Conservation (phyloP, 805 yeast species). For the Brettanomyces bruxellensis region DNA sequence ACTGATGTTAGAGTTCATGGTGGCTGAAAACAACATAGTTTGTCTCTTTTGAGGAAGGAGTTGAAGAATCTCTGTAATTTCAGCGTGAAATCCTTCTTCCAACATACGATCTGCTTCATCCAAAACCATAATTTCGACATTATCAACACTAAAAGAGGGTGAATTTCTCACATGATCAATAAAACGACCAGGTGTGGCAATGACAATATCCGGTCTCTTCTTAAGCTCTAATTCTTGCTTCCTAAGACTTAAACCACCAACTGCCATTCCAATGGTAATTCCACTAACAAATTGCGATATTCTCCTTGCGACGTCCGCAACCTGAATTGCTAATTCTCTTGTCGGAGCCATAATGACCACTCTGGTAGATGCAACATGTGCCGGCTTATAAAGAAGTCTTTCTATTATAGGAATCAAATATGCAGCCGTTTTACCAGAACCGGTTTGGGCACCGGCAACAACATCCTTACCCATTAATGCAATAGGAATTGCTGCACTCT, state of each 20-base stretch:
- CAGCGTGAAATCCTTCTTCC: conserved; percentile 97
- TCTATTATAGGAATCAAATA: conserved; percentile 94
- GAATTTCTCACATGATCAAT: conserved; percentile 96
- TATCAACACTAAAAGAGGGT: conserved; percentile 82
- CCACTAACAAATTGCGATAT: conserved; percentile 69
- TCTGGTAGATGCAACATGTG: conserved; percentile 77
- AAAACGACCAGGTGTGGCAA: conserved; percentile 98
- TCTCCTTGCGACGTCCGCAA: conserved; percentile 84
- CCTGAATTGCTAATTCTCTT: conserved; percentile 96
- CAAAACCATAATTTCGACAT: conserved; percentile 83
- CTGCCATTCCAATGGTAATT: conserved; percentile 86
- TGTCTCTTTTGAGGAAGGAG: conserved; percentile 88
- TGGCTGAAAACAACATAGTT: conserved; percentile 90
- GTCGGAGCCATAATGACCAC: conserved; percentile 92
- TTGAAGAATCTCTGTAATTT: conserved; percentile 80
- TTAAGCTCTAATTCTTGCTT: conserved; percentile 94
- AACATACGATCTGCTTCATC: conserved; percentile 99
- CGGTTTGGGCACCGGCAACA: conserved; percentile 98
- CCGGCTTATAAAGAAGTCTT: conserved; percentile 81
- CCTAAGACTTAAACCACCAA: conserved; percentile 93
- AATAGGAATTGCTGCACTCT: conserved; percentile 86
- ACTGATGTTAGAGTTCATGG: conserved; percentile 92
- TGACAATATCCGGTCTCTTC: conserved; percentile 87
- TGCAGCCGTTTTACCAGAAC: conserved; percentile 99
- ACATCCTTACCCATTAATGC: conserved; percentile 91